These are phyloP conservation scores for Rubroboletus satanas DNA, from an alignment of 768 basidiomycete genomes.

Conservation along the genomic window DNA sequence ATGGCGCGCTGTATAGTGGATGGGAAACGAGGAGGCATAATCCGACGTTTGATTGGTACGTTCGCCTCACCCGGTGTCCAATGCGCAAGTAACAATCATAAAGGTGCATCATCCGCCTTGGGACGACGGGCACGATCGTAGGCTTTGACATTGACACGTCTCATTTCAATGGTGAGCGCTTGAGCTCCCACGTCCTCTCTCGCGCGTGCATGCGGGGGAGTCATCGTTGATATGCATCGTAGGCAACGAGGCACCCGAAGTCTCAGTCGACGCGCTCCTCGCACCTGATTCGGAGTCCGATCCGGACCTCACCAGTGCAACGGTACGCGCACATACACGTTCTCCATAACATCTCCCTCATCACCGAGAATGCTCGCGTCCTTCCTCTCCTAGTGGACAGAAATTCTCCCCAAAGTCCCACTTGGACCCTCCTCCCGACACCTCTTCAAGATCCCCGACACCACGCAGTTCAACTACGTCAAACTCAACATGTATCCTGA, in stretches of 20 bases:
- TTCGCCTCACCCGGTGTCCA: background rate
- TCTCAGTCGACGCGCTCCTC: slow-evolving; percentile 64
- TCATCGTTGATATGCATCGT: background rate
- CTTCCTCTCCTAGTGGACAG: slow-evolving; percentile 57
- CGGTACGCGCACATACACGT: slow-evolving; percentile 39
- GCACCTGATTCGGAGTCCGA: slow-evolving; percentile 42
- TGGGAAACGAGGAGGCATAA: slow-evolving; percentile 96
- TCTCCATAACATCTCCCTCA: background rate
- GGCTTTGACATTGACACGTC: slow-evolving; percentile 95
- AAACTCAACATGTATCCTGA: slow-evolving; percentile 96
- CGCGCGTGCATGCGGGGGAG: background rate
- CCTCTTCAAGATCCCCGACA: slow-evolving; percentile 69
- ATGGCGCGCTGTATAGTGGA: slow-evolving; percentile 89
- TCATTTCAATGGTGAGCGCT: slow-evolving; percentile 72
- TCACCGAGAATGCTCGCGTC: background rate
- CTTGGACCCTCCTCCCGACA: slow-evolving; percentile 87
- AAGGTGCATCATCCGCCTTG: slow-evolving; percentile 90
- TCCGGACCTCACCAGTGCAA: slow-evolving; percentile 41
- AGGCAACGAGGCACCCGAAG: slow-evolving; percentile 87
- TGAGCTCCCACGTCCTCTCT: slow-evolving; percentile 24
- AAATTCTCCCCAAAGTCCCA: slow-evolving; percentile 69
- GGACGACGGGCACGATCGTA: slow-evolving; percentile 63
- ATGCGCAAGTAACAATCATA: background rate
- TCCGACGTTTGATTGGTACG: slow-evolving; percentile 80
- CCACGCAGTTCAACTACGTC: slow-evolving; percentile 63